Base-by-base conservation (phyloP, 192 early-diverging fungal genomes). In the Polychytrium aggregatum region DNA sequence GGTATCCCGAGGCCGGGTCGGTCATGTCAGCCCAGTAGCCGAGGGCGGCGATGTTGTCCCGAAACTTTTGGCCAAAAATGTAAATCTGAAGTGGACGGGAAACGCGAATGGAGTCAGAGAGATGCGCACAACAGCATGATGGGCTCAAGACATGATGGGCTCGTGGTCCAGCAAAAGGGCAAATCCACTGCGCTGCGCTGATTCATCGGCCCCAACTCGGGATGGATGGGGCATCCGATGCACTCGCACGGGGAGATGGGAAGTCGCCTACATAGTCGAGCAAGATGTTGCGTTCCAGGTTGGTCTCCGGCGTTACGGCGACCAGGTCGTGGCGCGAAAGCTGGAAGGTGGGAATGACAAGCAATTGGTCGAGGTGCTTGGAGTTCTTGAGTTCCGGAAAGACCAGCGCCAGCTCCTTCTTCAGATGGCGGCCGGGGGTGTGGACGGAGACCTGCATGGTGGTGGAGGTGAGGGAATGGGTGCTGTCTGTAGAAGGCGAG, bases 21-120 rank as follows among this genome's bases (percentile, higher is more conserved):
- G 87, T 90, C 35, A 90, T 60, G 61, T 96, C 92, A 0, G 85
- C 85, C 89, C 89, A 95, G 70, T 80, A 71, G 5, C 82, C 85
- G 26, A 37, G 31, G 35, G 62, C 47, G 33, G 65, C 60, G 24
- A 89, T 58, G 4, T 67, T 57, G 5, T n/a, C n/a, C n/a, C n/a
- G n/a, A n/a, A n/a, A n/a, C n/a, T n/a, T n/a, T n/a, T n/a, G n/a
- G n/a, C n/a, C 83, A 82, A 83, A 88, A 17, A 68, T 56, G 44
- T 84, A 70, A 60, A 89, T 88, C 77, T 85, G 56, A 24, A 43
- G 28, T 47, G 35, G 41, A 18, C n/a, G 60, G n/a, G 41, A 37
- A 21, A 37, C 42, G 27, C 27, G 30, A 7, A 28, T 50, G 28
- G 38, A 45, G 43, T 28, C 28, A 21, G 35, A 59, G 27, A 38